phyloP scores from a whole-genome alignment of 345 rosid species.

The Aethionema arabicum region DNA sequence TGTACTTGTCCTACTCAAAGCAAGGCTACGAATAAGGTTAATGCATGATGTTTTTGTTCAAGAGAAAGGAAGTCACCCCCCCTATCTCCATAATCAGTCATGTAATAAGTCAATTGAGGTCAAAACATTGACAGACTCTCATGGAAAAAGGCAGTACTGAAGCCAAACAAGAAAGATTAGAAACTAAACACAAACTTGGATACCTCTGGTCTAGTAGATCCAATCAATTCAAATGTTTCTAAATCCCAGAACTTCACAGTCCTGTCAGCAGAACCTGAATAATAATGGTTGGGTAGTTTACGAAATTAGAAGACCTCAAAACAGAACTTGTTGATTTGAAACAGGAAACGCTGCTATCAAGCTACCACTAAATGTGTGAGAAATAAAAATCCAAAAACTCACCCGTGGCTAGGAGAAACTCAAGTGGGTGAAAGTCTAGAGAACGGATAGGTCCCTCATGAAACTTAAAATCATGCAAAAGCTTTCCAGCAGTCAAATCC shows the following conservation, averaged over 20 bases:
- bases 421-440: conserved; percentile 91
- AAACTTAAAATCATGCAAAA: conserved; percentile 86
- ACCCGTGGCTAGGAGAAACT: conserved; percentile 97
- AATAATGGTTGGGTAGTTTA: conserved; percentile 26
- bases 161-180: neutral
- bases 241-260: conserved; percentile 98
- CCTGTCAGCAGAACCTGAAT: conserved; percentile 90
- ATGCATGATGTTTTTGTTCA: neutral
- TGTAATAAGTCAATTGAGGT: neutral
- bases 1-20: neutral
- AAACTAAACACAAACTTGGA: conserved; percentile 12
- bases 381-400: conserved; percentile 16
- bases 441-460: conserved; percentile 87
- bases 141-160: neutral
- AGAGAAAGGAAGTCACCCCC: neutral
- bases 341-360: conserved; percentile 3
- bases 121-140: conserved; percentile 13
- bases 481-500: conserved; percentile 98
- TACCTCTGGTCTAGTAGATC: conserved; percentile 96
- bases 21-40: conserved; percentile 8
- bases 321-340: conserved; percentile 3
- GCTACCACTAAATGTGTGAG: neutral
- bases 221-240: conserved; percentile 96
- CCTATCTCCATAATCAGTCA: neutral
- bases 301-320: conserved; percentile 19